Percentiles rank a stretch among this genome's conserved stretches.
These are phyloP conservation scores for Fusarium fracticaudum DNA, from an alignment of 2,329 filamentous ascomycete genomes.

Conservation along the genomic window DNA sequence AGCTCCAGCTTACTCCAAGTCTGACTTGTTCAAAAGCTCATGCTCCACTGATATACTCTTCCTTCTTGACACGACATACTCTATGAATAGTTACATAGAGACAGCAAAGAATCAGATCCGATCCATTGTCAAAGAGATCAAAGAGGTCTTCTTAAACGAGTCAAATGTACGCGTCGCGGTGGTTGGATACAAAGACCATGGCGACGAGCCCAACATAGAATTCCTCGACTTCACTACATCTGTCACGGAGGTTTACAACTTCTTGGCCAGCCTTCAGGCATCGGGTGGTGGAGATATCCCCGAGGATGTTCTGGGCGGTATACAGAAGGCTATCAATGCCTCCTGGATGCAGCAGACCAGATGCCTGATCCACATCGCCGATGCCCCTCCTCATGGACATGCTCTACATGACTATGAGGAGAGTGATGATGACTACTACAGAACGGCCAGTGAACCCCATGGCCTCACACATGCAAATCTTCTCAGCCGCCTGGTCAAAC, in stretches of 20 bases:
- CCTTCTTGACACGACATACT: constrained; percentile 50
- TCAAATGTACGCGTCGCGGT: constrained; percentile 49
- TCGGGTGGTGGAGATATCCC: constrained; percentile 46
- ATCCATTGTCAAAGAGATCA: constrained; percentile 43
- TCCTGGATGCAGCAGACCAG: constrained; percentile 49
- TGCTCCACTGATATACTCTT: constrained; percentile 52
- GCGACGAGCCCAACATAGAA: constrained; percentile 13
- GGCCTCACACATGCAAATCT: neutral
- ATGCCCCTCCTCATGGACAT: constrained; percentile 23
- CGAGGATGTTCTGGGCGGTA: constrained; percentile 51
- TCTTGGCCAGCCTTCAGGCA: neutral
- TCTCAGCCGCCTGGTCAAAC: neutral
- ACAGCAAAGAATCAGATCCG: constrained; percentile 46
- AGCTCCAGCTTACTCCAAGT: neutral
- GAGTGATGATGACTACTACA: constrained; percentile 6
- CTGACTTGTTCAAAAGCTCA: constrained; percentile 45
- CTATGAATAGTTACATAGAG: constrained; percentile 47
- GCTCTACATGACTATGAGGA: neutral
- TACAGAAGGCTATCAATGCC: constrained; percentile 44
- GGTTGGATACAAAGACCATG: constrained; percentile 51
- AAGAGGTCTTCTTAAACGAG: constrained; percentile 48
- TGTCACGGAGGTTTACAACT: neutral
- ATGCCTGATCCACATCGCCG: constrained; percentile 30
- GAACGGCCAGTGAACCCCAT: neutral
- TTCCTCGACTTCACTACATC: constrained; percentile 18